Evolutionary conservation across 352 stramenopile species (phyloP), one percentile per base, ranked within the genome.

Genomic region (Phytophthora vignae): DNA sequence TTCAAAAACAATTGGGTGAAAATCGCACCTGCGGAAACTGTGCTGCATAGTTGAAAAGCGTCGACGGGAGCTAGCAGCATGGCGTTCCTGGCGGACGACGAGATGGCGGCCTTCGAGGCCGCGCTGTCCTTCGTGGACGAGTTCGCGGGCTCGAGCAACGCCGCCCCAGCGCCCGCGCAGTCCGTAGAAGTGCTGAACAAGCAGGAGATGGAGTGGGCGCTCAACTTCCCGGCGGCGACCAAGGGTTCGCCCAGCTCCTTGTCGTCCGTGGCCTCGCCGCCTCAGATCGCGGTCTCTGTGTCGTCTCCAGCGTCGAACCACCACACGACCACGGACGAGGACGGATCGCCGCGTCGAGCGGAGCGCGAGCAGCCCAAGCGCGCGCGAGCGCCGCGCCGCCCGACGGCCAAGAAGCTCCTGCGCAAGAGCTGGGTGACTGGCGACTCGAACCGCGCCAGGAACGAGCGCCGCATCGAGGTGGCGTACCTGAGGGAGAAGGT

Each of bases 401-500:
- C 55, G 44, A 71, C 74, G 40, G 55, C 63, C 36, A 81, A 81
- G 70, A 77, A 80, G 64, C 60, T 78, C 3, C 55, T 78, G 60
- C 71, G 71, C 49, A 78, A 78, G 55, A 78, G 60, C 50, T 78
- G 71, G 71, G 66, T 64, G 21, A 74, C 67, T 4, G 71, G 71
- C 25, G 71, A 83, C 52, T 76, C 73, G 8, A 83, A 83, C 52
- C 72, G 73, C 3, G 78, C 76, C 19, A 75, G 78, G 38, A 78
- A 85, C 46, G 78, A 81, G 27, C 78, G 78, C 4, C 56, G 72
- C 19, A 75, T 83, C 55, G 78, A 85, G 53, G 73, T 85, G 44
- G 67, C 75, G n/a, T 83, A 85, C 54, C 48, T 85, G 12, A 68
- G 50, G 36, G 69, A 82, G 60, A 78, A 78, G 63, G 76, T 85